phyloP scores from a whole-genome alignment of 441 rosid genomes.

The Oxalis stricta region DNA sequence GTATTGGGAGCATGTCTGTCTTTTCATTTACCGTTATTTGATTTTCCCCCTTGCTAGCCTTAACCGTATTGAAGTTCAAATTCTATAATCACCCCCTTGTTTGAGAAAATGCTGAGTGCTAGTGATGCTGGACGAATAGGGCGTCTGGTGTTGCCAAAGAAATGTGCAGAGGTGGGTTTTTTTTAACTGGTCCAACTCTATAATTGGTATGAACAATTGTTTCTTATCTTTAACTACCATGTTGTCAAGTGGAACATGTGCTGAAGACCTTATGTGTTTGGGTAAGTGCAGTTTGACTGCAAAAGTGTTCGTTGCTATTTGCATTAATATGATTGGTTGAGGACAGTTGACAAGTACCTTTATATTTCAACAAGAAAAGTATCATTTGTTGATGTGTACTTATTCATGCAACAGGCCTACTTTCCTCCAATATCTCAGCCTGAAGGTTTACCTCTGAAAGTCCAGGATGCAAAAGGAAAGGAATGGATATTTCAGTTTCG shows the following conservation, averaged over 20 bases:
- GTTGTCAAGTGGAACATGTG: neutral
- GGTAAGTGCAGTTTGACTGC: neutral
- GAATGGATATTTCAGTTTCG: slow-evolving; percentile 97
- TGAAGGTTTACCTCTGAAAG: slow-evolving; percentile 87
- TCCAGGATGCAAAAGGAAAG: slow-evolving; percentile 88
- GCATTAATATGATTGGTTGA: neutral
- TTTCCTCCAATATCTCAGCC: slow-evolving; percentile 77
- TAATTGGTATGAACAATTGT: neutral
- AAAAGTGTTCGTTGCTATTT: neutral
- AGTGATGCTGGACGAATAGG: slow-evolving; percentile 95
- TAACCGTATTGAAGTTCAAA: slow-evolving; percentile 65
- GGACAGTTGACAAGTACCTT: neutral
- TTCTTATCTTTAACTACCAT: neutral
- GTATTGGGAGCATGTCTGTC: neutral
- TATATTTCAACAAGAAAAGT: slow-evolving; percentile 7
- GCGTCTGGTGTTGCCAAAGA: slow-evolving; percentile 87
- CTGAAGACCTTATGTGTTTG: neutral
- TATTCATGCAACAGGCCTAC: slow-evolving; percentile 46
- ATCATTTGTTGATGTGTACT: slow-evolving; percentile 8
- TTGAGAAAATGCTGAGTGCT: slow-evolving; percentile 96
- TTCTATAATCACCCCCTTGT: slow-evolving; percentile 70
- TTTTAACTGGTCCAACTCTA: slow-evolving; percentile 9
- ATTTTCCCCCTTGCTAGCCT: slow-evolving; percentile 20
- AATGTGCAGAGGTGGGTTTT: slow-evolving; percentile 81
- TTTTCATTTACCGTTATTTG: slow-evolving; percentile 7